phyloP scores from a whole-genome alignment of 2,329 filamentous ascomycete species.

The Sclerotinia subarctica region DNA sequence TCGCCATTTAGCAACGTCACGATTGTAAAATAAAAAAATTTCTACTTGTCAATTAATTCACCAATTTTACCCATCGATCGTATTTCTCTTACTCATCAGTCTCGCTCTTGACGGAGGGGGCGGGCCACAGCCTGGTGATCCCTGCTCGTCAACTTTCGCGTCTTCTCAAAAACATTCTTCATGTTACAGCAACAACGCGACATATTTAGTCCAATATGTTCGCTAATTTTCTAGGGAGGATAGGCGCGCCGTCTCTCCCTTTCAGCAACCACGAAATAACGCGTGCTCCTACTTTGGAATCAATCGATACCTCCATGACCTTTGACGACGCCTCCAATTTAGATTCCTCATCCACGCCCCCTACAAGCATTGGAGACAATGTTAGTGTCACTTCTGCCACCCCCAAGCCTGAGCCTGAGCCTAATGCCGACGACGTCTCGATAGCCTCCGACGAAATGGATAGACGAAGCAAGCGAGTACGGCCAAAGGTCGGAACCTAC shows the following conservation, averaged over 20 bases:
- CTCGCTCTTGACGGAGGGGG: slow-evolving; percentile 7
- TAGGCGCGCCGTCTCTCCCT: slow-evolving; percentile 26
- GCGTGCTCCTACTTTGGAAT: slow-evolving; percentile 35
- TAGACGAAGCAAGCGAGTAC: slow-evolving; percentile 53
- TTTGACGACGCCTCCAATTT: slow-evolving; percentile 34
- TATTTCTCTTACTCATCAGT: not conserved
- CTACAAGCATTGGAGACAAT: slow-evolving; percentile 63
- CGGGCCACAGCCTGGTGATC: slow-evolving; percentile 20
- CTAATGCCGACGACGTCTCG: slow-evolving; percentile 16
- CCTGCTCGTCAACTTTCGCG: slow-evolving; percentile 18
- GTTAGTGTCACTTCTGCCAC: slow-evolving; percentile 54
- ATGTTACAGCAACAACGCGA: slow-evolving; percentile 21
- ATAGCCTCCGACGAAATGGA: slow-evolving; percentile 24
- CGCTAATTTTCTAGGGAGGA: slow-evolving; percentile 28
- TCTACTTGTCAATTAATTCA: not conserved
- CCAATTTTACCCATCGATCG: not conserved
- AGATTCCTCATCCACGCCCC: slow-evolving; percentile 50
- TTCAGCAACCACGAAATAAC: slow-evolving; percentile 24
- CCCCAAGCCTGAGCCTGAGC: slow-evolving; percentile 33
- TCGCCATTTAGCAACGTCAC: not conserved
- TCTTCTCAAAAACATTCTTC: slow-evolving; percentile 18
- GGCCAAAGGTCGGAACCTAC: slow-evolving; percentile 59
- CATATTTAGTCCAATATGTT: slow-evolving; percentile 26
- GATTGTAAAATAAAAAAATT: not conserved
- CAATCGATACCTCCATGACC: slow-evolving; percentile 33